phyloP scores from a whole-genome alignment of 805 yeast species.

The Yarrowia sp. region DNA sequence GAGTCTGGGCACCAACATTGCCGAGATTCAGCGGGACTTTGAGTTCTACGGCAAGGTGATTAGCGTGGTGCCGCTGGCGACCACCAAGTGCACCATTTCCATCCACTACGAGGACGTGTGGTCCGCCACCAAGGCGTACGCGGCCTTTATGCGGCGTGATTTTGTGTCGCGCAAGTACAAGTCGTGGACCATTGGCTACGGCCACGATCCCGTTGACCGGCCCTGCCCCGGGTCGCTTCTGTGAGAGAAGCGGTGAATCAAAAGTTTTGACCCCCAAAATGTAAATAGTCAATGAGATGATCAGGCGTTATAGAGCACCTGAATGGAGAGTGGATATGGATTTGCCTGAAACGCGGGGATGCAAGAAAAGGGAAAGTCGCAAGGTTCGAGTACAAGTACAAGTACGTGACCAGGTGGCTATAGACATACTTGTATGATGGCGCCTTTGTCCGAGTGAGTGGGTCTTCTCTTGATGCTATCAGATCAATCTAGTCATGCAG shows the following conservation, averaged over 20 bases:
- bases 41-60: slow-evolving; percentile 19
- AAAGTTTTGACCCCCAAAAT: neutral
- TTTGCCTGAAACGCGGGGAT: no score
- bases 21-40: slow-evolving; percentile 18
- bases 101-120: slow-evolving; percentile 20
- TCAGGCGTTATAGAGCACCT: neutral
- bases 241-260: neutral
- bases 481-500: neutral
- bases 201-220: slow-evolving; percentile 19
- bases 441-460: no score
- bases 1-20: slow-evolving; percentile 18
- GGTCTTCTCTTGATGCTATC: no score
- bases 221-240: slow-evolving; percentile 17
- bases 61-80: slow-evolving; percentile 19
- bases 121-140: slow-evolving; percentile 22
- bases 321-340: no score
- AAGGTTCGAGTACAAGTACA: no score
- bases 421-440: no score
- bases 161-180: slow-evolving; percentile 20
- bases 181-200: neutral
- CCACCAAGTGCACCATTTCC: neutral
- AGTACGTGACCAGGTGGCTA: no score
- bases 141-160: neutral
- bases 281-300: neutral
- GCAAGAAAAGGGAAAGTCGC: no score